Base-by-base conservation (phyloP, 1,284 basidiomycete genomes). In the Trametes polyzona region DNA sequence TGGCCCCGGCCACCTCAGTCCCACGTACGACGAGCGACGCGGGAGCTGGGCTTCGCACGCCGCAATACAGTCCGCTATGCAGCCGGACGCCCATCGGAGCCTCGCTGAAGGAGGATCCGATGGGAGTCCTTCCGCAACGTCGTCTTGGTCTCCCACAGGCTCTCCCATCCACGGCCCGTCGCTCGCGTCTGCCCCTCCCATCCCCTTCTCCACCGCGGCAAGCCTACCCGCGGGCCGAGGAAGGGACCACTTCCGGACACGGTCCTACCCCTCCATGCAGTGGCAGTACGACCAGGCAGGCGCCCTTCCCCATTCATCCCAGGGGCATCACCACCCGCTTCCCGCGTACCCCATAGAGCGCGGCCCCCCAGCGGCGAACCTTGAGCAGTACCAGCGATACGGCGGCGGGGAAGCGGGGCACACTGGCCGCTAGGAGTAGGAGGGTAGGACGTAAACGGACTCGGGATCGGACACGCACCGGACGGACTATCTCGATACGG, bases 171-270 rank as follows among this genome's bases (percentile, higher is more conserved):
- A 54, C 24, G 57, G 58, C 12, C 68, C 64, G 48, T 59, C 65
- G 27, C 56, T 67, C 54, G 65, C 68, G 35, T 69, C 70, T 41
- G 66, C 67, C 27, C 65, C 66, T 36, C 62, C 68, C 33, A 57
- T 62, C 39, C 55, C 64, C 23, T 59, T 62, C 52, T 66, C 66
- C 23, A 60, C 63, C 42, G 63, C 55, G 47, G 59, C 61, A 19
- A 60, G 59, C 52, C 57, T 65, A 35, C 65, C 66, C 41, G 63
- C 60, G 58, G 65, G 62, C 14, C 65, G 65, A 36, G 63, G 63
- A 58, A 65, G 66, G 40, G 69, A 71, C 43, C 65, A 67, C 52
- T 61, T 64, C 51, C 68, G 69, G 53, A 65, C 64, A 43, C 64
- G 69, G 30, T 68, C 70, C 36, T 61, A 52, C 53, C 66, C 66